A percentile compares a stretch with the other conserved stretches of the same genome.
These are phyloP conservation scores for Fusarium goolgardi DNA, from an alignment of 2,329 filamentous ascomycete genomes.

Conservation along the genomic window DNA sequence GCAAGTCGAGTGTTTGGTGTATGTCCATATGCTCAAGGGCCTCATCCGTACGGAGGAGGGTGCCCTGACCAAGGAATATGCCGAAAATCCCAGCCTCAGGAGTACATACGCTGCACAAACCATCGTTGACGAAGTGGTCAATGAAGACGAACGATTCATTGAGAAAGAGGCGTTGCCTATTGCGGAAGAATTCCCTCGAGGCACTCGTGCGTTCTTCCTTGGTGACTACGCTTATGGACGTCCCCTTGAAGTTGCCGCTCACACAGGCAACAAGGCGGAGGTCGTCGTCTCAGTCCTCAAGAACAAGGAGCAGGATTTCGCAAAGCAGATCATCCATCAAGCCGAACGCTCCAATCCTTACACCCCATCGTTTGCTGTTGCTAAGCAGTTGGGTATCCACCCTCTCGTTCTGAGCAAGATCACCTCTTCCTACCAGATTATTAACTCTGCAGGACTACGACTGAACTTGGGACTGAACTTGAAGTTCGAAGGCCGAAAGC, in stretches of 20 bases:
- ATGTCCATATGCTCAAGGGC: slow-evolving; percentile 94
- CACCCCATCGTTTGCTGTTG: slow-evolving; percentile 87
- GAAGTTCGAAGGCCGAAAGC: slow-evolving; percentile 95
- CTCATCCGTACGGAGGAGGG: slow-evolving; percentile 91
- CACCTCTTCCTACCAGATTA: slow-evolving; percentile 91
- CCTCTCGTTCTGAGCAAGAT: slow-evolving; percentile 93
- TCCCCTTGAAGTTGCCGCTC: slow-evolving; percentile 83
- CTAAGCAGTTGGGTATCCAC: slow-evolving; percentile 82
- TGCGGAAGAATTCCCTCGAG: slow-evolving; percentile 88
- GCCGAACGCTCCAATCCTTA: slow-evolving; percentile 81
- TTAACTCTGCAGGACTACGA: slow-evolving; percentile 79
- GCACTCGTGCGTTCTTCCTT: slow-evolving; percentile 89
- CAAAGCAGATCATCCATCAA: slow-evolving; percentile 75
- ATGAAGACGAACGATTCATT: slow-evolving; percentile 92
- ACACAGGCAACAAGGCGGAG: slow-evolving; percentile 79
- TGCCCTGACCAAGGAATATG: slow-evolving; percentile 93
- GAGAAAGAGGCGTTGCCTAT: slow-evolving; percentile 89
- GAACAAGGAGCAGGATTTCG: slow-evolving; percentile 83
- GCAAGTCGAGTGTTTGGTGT: slow-evolving; percentile 85
- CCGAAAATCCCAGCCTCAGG: slow-evolving; percentile 84
- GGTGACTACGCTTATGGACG: slow-evolving; percentile 94
- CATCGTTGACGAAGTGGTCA: slow-evolving; percentile 88
- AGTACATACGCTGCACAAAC: slow-evolving; percentile 92
- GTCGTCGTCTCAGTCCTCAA: slow-evolving; percentile 80
- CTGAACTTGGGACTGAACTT: slow-evolving; percentile 94